These are phyloP conservation scores for Daucus carota DNA, from an alignment of 129 eudicot species.

Conservation along the genomic window DH1_v3.0 NC_030382.2:47180501-47181000, in stretches of 20 bases:
- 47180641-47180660: too few relatives aligned
- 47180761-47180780: neutral
- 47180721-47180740: neutral
- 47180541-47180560: neutral
- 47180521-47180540: neutral
- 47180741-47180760: neutral
- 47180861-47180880: neutral
- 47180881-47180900: too few relatives aligned
- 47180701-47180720: neutral
- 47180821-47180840: neutral
- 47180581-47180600: neutral
- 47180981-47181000: neutral
- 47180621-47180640: neutral
- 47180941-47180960: neutral
- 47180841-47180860: neutral
- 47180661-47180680: neutral
- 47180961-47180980: neutral
- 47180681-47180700: neutral
- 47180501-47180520: constrained; percentile 53
- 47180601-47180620: too few relatives aligned
- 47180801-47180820: neutral
- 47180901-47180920: neutral
- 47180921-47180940: neutral
- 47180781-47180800: neutral
- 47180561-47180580: neutral